Percentiles rank a stretch among this genome's conserved stretches.
These are phyloP conservation scores for Leccinum variicolor DNA, from an alignment of 768 basidiomycete species.

Conservation along the genomic window DNA sequence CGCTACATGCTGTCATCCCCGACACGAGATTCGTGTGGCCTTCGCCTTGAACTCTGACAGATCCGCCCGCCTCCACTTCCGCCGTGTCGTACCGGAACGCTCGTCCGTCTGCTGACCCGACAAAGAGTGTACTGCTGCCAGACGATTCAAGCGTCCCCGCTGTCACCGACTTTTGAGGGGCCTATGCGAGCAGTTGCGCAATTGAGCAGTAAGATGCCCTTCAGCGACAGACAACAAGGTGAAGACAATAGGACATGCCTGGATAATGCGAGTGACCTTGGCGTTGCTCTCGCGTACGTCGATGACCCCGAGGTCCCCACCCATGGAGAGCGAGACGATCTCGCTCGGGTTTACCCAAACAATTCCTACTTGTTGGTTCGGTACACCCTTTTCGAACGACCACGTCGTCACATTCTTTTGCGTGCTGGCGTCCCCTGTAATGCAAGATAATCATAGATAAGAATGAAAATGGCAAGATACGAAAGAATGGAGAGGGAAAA, in stretches of 20 bases:
- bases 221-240: neutral
- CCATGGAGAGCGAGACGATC: conserved; percentile 81
- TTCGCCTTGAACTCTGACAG: conserved; percentile 51
- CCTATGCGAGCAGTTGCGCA: conserved; percentile 38
- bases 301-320: conserved; percentile 78
- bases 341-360: conserved; percentile 71
- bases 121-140: conserved; percentile 59
- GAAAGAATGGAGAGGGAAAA: neutral
- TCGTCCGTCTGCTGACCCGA: conserved; percentile 80
- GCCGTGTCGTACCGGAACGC: conserved; percentile 56
- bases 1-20: conserved; percentile 48
- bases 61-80: conserved; percentile 4
- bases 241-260: conserved; percentile 40
- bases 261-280: conserved; percentile 58
- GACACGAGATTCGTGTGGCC: conserved; percentile 72
- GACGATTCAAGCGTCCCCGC: conserved; percentile 44
- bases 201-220: neutral
- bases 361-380: conserved; percentile 84
- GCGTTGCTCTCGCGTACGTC: conserved; percentile 62
- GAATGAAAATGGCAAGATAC: neutral
- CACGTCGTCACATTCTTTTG: conserved; percentile 66
- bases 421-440: conserved; percentile 75
- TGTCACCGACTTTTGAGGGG: conserved; percentile 79
- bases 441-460: neutral
- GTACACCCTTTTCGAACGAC: conserved; percentile 69